These are phyloP conservation scores for Persicaria tinctoria DNA, from an alignment of 148 eudicot species.

Conservation along the genomic window DNA sequence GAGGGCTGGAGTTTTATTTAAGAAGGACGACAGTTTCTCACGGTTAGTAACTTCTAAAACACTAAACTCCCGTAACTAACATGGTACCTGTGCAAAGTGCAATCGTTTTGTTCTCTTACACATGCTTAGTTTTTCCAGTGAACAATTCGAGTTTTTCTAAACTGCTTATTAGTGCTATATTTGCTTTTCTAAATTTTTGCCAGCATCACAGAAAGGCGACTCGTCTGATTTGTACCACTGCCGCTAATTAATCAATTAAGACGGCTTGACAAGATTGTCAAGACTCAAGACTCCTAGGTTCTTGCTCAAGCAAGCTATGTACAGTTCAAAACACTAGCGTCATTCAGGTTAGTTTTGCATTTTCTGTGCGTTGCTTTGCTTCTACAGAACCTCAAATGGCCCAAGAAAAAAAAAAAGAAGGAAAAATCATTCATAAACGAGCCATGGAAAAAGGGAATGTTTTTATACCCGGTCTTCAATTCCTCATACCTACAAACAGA, in stretches of 20 bases:
- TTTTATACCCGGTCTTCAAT: not conserved
- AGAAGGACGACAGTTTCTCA: not conserved
- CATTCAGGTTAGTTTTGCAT: not conserved
- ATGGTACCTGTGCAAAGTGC: not conserved
- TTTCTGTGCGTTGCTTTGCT: not conserved
- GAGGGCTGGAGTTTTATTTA: not conserved
- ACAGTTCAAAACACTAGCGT: not conserved
- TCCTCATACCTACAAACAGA: not conserved
- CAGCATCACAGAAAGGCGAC: not conserved
- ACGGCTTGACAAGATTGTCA: not conserved
- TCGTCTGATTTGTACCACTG: not conserved
- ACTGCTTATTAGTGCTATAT: not conserved
- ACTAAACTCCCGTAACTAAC: not conserved
- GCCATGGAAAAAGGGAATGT: not conserved
- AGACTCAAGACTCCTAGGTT: not conserved
- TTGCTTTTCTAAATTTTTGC: not conserved
- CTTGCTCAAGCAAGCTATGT: not conserved
- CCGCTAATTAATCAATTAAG: not conserved
- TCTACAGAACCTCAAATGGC: not conserved
- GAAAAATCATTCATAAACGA: not conserved
- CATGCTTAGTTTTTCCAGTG: not conserved
- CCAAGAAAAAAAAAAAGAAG: not conserved
- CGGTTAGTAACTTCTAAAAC: not conserved
- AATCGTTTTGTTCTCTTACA: not conserved
- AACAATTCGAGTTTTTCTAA: not conserved